Percentiles rank a stretch among this genome's conserved stretches.
phyloP scores from a whole-genome alignment of 1,284 basidiomycete species.

The Rhodotorula sp. region DNA sequence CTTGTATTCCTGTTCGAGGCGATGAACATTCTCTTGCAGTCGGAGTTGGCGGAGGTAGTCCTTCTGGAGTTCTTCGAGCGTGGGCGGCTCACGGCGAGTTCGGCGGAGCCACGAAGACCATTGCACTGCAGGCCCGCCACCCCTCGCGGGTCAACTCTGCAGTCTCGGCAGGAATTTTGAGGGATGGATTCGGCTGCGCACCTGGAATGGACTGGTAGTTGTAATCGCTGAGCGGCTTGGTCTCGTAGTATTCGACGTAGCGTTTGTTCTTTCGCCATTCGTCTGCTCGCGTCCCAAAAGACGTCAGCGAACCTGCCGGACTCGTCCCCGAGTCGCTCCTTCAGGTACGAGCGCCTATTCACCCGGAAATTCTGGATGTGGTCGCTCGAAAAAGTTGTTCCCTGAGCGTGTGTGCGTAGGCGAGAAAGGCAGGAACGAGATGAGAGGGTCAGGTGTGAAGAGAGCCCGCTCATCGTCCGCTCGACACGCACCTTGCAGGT shows the following conservation, averaged over 20 bases:
- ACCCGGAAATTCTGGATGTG: slow-evolving; percentile 21
- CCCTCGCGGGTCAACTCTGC: not conserved
- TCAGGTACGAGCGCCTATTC: not conserved
- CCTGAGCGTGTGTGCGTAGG: slow-evolving; percentile 7
- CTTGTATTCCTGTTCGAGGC: slow-evolving; percentile 20
- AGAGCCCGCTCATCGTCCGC: no score
- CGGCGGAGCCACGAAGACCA: slow-evolving; percentile 37
- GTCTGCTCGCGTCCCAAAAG: not conserved
- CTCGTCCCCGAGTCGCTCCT: no score
- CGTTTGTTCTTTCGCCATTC: slow-evolving; percentile 38
- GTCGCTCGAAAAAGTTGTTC: slow-evolving; percentile 37
- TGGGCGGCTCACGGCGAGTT: slow-evolving; percentile 26
- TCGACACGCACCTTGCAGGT: slow-evolving; percentile 30
- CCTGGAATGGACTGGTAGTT: slow-evolving; percentile 17
- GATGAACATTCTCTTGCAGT: slow-evolving; percentile 23
- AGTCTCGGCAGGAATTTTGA: not conserved
- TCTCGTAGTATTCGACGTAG: slow-evolving; percentile 32
- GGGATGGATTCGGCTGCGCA: not conserved
- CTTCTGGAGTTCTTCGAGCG: slow-evolving; percentile 18
- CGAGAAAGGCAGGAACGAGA: no score
- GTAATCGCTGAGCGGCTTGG: slow-evolving; percentile 30
- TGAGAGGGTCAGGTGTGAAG: no score
- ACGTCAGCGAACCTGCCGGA: no score
- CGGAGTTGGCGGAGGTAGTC: slow-evolving; percentile 23
- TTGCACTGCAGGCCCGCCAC: slow-evolving; percentile 23